Conservation (phyloP, 2,329 filamentous ascomycete genomes). For the Fusarium sp. region DNA sequence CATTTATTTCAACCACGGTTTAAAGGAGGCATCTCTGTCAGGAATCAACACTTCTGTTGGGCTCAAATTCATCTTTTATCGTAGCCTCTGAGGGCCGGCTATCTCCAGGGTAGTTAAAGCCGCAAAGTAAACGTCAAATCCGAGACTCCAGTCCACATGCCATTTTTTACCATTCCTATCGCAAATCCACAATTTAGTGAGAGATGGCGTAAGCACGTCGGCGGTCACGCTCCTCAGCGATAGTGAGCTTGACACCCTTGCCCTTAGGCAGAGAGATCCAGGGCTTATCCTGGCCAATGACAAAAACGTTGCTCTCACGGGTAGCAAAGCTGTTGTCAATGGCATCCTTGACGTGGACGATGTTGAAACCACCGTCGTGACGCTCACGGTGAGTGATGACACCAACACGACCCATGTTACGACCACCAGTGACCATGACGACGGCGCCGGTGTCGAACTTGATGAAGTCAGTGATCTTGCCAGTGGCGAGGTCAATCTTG, state of each 20-base stretch:
- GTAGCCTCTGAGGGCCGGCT: slow-evolving; percentile 53
- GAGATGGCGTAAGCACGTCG: slow-evolving; percentile 76
- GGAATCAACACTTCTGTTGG: slow-evolving; percentile 48
- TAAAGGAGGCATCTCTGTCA: slow-evolving; percentile 4
- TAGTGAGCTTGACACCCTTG: slow-evolving; percentile 99
- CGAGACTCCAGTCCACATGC: slow-evolving; percentile 57
- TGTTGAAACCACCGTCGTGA: slow-evolving; percentile 99
- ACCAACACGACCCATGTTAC: slow-evolving; percentile 99
- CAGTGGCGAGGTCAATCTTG: slow-evolving; percentile 96
- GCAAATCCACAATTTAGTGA: slow-evolving; percentile 59
- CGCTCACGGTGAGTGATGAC: slow-evolving; percentile 99
- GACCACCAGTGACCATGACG: slow-evolving; percentile 98
- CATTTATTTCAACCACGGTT: slow-evolving; percentile 4
- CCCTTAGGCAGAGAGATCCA: slow-evolving; percentile 99
- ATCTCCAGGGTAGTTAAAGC: slow-evolving; percentile 51
- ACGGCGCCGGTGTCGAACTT: slow-evolving; percentile 98
- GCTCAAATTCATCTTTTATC: slow-evolving; percentile 55
- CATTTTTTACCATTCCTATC: slow-evolving; percentile 47
- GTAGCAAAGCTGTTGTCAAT: slow-evolving; percentile 99
- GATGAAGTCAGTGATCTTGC: slow-evolving; percentile 99
- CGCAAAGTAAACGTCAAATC: slow-evolving; percentile 55
- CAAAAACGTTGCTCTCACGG: slow-evolving; percentile 99
- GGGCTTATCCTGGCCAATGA: slow-evolving; percentile 98
- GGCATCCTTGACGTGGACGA: slow-evolving; percentile 99
- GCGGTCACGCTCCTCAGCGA: slow-evolving; percentile 99